phyloP scores from a whole-genome alignment of 2,329 filamentous ascomycete species.

The Cladosporium colombiae region DNA sequence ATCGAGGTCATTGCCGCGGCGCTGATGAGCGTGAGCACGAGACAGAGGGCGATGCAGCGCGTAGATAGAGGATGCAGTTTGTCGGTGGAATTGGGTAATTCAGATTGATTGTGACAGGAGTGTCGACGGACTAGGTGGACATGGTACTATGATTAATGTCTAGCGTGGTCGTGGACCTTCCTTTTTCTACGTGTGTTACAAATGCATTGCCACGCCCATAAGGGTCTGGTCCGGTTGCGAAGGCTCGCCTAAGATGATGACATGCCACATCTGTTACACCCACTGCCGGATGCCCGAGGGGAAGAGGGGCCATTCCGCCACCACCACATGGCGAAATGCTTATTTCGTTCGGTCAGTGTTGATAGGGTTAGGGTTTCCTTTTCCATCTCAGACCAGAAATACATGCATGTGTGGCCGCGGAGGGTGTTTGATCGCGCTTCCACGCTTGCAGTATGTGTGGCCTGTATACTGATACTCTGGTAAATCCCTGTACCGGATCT shows the following conservation, averaged over 20 bases:
- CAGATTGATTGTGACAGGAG: background rate
- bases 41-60: constrained; percentile 39
- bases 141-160: background rate
- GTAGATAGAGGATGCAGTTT: constrained; percentile 23
- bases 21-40: constrained; percentile 37
- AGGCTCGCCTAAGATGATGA: constrained; percentile 1
- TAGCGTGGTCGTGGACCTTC: background rate
- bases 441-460: too few species aligned
- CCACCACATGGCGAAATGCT: constrained; percentile 9
- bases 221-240: constrained; percentile 7
- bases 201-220: background rate
- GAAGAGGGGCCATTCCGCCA: background rate
- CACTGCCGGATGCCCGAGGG: background rate
- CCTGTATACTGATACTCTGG: too few species aligned
- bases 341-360: background rate
- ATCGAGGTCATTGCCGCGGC: constrained; percentile 57
- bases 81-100: background rate
- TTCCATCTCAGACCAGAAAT: too few species aligned
- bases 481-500: too few species aligned
- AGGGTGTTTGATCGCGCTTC: too few species aligned
- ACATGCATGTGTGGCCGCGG: too few species aligned
- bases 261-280: background rate
- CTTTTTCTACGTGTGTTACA: constrained; percentile 1
- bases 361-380: background rate
- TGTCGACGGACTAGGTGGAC: background rate